These are phyloP conservation scores for Pichia sp. DNA, from an alignment of 1,139 yeast genomes.

Conservation along the genomic window DNA sequence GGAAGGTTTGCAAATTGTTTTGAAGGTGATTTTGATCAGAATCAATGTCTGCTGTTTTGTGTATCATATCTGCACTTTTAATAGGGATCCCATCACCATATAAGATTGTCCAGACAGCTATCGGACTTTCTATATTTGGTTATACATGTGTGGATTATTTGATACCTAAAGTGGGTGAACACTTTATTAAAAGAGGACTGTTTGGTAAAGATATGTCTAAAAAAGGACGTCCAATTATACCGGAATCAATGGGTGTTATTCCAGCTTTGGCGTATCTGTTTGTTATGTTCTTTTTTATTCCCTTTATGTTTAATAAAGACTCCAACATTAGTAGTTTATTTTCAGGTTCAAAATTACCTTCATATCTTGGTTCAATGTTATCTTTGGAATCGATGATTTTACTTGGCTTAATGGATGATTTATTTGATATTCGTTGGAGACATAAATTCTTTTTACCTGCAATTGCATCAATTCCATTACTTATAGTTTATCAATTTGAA, in stretches of 20 bases:
- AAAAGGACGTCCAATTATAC: conserved; percentile 59
- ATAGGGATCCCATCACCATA: conserved; percentile 2
- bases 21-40: not conserved
- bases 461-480: conserved; percentile 83
- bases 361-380: conserved; percentile 75
- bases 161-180: conserved; percentile 61
- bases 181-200: conserved; percentile 72
- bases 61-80: not conserved
- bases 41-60: conserved; percentile 1
- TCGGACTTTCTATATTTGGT: conserved; percentile 53
- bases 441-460: conserved; percentile 95
- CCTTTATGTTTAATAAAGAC: conserved; percentile 79
- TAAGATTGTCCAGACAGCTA: conserved; percentile 43
- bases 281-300: conserved; percentile 77
- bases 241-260: conserved; percentile 89
- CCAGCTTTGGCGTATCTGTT: conserved; percentile 77
- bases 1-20: not conserved
- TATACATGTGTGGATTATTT: conserved; percentile 50
- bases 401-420: conserved; percentile 87
- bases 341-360: conserved; percentile 55
- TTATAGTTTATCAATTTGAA: conserved; percentile 88
- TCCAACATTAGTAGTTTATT: not conserved
- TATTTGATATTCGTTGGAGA: conserved; percentile 95
- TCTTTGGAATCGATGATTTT: conserved; percentile 80
- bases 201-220: conserved; percentile 82